phyloP scores from a whole-genome alignment of 768 basidiomycete species.

The Boletus sp. region DNA sequence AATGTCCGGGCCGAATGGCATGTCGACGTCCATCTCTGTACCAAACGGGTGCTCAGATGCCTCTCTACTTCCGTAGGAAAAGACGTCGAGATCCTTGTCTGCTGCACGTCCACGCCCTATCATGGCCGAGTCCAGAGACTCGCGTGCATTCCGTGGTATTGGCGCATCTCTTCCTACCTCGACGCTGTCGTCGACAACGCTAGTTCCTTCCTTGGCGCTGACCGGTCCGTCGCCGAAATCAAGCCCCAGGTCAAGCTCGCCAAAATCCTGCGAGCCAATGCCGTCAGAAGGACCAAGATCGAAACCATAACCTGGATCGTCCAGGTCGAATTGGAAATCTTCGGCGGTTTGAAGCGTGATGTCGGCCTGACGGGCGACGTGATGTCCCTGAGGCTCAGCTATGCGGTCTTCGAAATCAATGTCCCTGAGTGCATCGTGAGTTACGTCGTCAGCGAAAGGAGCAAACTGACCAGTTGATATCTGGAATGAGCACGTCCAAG shows the following conservation, averaged over 20 bases:
- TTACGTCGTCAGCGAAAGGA: neutral
- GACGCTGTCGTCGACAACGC: conserved; percentile 57
- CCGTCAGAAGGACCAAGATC: conserved; percentile 79
- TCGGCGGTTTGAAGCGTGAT: conserved; percentile 83
- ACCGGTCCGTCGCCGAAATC: conserved; percentile 67
- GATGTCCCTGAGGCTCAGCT: conserved; percentile 66
- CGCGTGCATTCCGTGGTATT: conserved; percentile 41
- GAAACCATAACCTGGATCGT: conserved; percentile 60
- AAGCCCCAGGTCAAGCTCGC: conserved; percentile 70
- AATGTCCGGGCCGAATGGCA: conserved; percentile 50
- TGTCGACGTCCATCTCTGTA: conserved; percentile 49
- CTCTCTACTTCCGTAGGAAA: conserved; percentile 66
- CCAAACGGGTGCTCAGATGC: conserved; percentile 66
- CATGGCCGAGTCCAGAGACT: conserved; percentile 63
- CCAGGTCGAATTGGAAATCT: conserved; percentile 66
- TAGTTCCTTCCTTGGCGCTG: conserved; percentile 38
- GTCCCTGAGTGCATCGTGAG: conserved; percentile 52
- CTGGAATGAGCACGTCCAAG: conserved; percentile 75
- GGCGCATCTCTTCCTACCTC: conserved; percentile 77
- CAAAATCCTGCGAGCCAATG: conserved; percentile 83
- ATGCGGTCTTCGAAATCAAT: conserved; percentile 69
- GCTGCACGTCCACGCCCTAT: conserved; percentile 44
- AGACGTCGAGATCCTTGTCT: conserved; percentile 56
- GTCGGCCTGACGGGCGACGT: conserved; percentile 82
- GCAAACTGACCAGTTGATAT: conserved; percentile 68